These are phyloP conservation scores for Kazachstania taianensis DNA, from an alignment of 805 yeast genomes.

Conservation along the genomic window DNA sequence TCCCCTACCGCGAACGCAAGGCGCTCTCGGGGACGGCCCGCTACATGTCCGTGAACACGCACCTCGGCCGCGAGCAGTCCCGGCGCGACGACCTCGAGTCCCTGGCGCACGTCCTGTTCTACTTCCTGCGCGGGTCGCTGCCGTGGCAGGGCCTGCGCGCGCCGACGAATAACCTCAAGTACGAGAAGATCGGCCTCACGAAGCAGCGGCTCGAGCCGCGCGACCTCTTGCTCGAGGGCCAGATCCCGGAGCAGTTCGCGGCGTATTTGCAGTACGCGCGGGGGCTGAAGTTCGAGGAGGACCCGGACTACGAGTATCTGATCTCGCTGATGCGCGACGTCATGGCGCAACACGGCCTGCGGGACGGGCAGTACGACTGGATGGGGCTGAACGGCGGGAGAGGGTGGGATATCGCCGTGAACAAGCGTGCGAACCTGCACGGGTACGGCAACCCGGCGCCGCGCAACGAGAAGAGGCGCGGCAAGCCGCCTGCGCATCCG, in stretches of 20 bases:
- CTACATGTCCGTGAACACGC: constrained; percentile 84
- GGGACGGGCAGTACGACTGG: constrained; percentile 68
- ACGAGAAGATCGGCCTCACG: constrained; percentile 76
- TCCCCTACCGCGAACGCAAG: constrained; percentile 72
- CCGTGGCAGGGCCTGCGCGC: constrained; percentile 92
- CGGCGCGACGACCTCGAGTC: constrained; percentile 78
- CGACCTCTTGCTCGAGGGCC: constrained; percentile 43
- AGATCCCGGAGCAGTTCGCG: constrained; percentile 64
- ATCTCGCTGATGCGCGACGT: constrained; percentile 51
- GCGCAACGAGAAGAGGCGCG: constrained; percentile 17
- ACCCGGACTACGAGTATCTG: constrained; percentile 66
- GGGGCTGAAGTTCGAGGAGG: constrained; percentile 62
- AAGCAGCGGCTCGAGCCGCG: constrained; percentile 59
- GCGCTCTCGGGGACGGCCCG: constrained; percentile 79
- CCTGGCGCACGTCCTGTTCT: constrained; percentile 72
- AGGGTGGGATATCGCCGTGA: constrained; percentile 71
- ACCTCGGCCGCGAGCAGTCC: constrained; percentile 73
- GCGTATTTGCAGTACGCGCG: constrained; percentile 64
- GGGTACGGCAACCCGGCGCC: constrained; percentile 74
- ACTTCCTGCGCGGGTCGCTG: constrained; percentile 65
- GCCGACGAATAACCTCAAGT: constrained; percentile 73
- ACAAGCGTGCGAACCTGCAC: constrained; percentile 69
- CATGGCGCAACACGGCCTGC: constrained; percentile 46
- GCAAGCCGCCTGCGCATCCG: constrained; percentile 8
- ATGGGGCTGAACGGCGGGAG: constrained; percentile 67